Evolutionary conservation across 2,329 filamentous ascomycete genomes (phyloP).

Genomic region (Aspergillus brunneoviolaceus): DNA sequence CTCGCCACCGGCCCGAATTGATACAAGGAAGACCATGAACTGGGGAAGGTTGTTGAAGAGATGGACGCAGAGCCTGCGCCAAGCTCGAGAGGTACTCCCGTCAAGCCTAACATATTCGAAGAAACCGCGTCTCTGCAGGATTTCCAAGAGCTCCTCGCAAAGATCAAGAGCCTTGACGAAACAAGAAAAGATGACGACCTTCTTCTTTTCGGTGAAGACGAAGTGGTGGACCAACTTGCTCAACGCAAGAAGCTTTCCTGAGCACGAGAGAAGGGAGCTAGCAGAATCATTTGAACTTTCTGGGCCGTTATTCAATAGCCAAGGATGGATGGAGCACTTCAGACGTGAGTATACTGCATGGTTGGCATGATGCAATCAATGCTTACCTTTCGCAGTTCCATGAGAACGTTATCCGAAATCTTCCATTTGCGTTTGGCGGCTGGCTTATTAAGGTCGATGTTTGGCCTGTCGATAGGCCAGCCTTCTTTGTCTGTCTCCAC

Average conservation of each 20-base stretch:
- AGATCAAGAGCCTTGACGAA: slow-evolving; percentile 54
- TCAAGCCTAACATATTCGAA: slow-evolving; percentile 54
- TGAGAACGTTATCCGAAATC: slow-evolving; percentile 48
- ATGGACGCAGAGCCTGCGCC: slow-evolving; percentile 53
- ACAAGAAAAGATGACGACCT: slow-evolving; percentile 58
- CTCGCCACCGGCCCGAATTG: slow-evolving; percentile 56
- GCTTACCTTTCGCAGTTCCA: slow-evolving; percentile 53
- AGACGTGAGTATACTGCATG: background rate
- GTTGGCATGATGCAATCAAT: background rate
- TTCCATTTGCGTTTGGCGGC: slow-evolving; percentile 29
- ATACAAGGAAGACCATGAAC: slow-evolving; percentile 57
- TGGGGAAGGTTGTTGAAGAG: slow-evolving; percentile 52
- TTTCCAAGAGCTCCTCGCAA: slow-evolving; percentile 51
- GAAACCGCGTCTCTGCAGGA: slow-evolving; percentile 43
- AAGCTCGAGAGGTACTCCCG: slow-evolving; percentile 49
- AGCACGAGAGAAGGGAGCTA: slow-evolving; percentile 51
- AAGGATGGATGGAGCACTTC: slow-evolving; percentile 55
- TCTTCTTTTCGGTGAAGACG: slow-evolving; percentile 30
- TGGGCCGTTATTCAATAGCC: slow-evolving; percentile 49
- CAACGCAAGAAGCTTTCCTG: slow-evolving; percentile 57
- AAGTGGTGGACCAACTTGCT: slow-evolving; percentile 43
- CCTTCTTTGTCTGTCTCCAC: background rate
- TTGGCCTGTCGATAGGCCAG: slow-evolving; percentile 20
- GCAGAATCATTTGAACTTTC: slow-evolving; percentile 42
- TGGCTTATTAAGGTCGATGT: background rate